Evolutionary conservation across 192 early-diverging fungal species (phyloP), one percentile per base, ranked within the genome.

Genomic region (Mortierella alpina): DNA sequence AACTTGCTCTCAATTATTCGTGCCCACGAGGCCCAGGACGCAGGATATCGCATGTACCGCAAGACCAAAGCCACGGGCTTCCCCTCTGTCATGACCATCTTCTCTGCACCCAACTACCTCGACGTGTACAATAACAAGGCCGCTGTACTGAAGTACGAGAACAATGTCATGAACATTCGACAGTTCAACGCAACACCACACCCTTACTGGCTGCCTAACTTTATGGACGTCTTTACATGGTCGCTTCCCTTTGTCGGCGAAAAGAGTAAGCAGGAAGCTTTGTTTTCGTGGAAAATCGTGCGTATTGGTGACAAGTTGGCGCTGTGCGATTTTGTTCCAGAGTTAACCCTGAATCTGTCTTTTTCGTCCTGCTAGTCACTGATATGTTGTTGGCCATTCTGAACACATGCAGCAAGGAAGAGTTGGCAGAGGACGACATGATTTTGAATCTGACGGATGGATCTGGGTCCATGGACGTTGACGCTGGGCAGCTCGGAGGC

Each of bases 111-210:
- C 54, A 99, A 99, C 84, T 99, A 99, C 80, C 88, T 99, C 46
- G 97, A 98, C 75, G 93, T 98, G 11, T 99, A 99, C 85, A 97
- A 97, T 86, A 99, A 99, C 88, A 99, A 99, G 86, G 97, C 96
- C 47, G 97, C 97, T 23, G 94, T 99, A 23, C 83, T 99, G 49
- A 99, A 99, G 79, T 99, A 99, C 81, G 97, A 99, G 84, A 96
- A 97, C 86, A 98, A 98, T 67, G 95, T 98, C 44, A 97, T 99
- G 96, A 99, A 99, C 88, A 99, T 99, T 83, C 92, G 97, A 53
- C 84, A 84, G 44, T 92, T 91, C 83, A 96, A 96, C 83, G 95
- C 91, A 75, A 96, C 95, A 18, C 95, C 97, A 44, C 96, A 99
- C 74, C 96, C 97, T 49, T 99, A 99, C 86, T 98, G 96, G 96